Percentiles rank a stretch among this genome's conserved stretches.
These are phyloP conservation scores for Aspergillus heteromorphus DNA, from an alignment of 495 filamentous ascomycete genomes.

Conservation along the genomic window DNA sequence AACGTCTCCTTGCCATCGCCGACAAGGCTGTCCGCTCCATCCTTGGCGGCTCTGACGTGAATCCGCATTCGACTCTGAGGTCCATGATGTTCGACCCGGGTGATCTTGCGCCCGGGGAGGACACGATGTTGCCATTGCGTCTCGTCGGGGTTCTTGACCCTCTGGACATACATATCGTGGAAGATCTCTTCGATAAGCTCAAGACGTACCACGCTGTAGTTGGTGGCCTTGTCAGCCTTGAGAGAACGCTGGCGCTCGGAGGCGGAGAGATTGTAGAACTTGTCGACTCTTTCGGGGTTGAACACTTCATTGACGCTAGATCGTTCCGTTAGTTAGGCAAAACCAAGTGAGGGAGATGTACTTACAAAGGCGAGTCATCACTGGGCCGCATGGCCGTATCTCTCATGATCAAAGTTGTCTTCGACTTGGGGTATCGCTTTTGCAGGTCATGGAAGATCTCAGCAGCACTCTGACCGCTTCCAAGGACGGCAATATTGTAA, in stretches of 20 bases:
- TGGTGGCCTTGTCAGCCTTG: slow-evolving; percentile 66
- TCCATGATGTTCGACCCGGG: slow-evolving; percentile 48
- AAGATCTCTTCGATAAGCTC: slow-evolving; percentile 85
- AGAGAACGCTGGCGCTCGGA: slow-evolving; percentile 59
- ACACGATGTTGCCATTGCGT: slow-evolving; percentile 77
- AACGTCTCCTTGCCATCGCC: slow-evolving; percentile 49
- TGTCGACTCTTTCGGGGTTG: slow-evolving; percentile 75
- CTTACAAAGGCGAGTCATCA: slow-evolving; percentile 93
- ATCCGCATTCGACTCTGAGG: slow-evolving; percentile 38
- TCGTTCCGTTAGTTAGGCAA: neutral
- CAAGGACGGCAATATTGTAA: slow-evolving; percentile 76
- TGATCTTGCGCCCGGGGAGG: slow-evolving; percentile 58
- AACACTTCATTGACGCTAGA: slow-evolving; percentile 92
- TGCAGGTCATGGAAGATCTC: slow-evolving; percentile 93
- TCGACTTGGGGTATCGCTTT: slow-evolving; percentile 73
- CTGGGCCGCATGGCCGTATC: slow-evolving; percentile 78
- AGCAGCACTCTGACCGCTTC: slow-evolving; percentile 86
- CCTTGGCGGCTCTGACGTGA: slow-evolving; percentile 26
- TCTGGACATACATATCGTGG: slow-evolving; percentile 76
- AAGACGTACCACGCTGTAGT: slow-evolving; percentile 88
- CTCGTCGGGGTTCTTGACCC: slow-evolving; percentile 63
- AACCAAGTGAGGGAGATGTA: slow-evolving; percentile 10
- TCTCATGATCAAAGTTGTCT: slow-evolving; percentile 69
- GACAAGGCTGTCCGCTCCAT: slow-evolving; percentile 18
- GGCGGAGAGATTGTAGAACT: slow-evolving; percentile 58